These are phyloP conservation scores for Waltiozyma sp. DNA, from an alignment of 1,139 yeast species.

Conservation along the genomic window DNA sequence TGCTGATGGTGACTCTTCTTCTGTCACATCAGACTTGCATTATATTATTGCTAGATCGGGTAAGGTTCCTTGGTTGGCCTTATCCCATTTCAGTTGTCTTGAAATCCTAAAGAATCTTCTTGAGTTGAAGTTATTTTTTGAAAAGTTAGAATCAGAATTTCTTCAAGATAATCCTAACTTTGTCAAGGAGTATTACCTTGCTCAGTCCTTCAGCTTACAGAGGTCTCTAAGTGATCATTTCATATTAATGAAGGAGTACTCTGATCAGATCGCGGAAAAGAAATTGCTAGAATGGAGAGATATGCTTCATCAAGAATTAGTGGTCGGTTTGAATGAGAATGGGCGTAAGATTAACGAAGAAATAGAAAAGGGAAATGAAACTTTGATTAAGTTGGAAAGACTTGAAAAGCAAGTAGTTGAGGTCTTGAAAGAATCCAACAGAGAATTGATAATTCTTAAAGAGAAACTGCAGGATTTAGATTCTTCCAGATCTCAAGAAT, in stretches of 20 bases:
- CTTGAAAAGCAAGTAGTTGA: conserved; percentile 1
- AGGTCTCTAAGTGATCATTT: conserved; percentile 32
- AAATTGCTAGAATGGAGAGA: conserved; percentile 44
- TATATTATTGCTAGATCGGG: conserved; percentile 17
- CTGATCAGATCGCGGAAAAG: conserved; percentile 35
- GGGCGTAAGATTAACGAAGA: conserved; percentile 7
- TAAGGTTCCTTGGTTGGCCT: conserved; percentile 31
- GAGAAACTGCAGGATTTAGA: conserved; percentile 4
- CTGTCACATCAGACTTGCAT: conserved; percentile 7
- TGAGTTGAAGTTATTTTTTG: conserved; percentile 37
- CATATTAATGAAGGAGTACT: conserved; percentile 33
- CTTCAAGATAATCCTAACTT: conserved; percentile 37
- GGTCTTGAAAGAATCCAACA: neutral
- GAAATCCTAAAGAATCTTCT: conserved; percentile 39
- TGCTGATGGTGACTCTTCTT: neutral
- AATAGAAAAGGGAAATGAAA: neutral
- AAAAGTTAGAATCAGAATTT: conserved; percentile 36
- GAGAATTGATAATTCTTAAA: neutral
- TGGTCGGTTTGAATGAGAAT: conserved; percentile 9
- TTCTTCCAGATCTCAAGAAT: conserved; percentile 9
- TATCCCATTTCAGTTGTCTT: conserved; percentile 41
- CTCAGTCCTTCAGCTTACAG: conserved; percentile 24
- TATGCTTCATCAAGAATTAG: conserved; percentile 32
- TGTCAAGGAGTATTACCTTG: conserved; percentile 35
- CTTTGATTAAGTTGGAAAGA: conserved; percentile 2